A percentile compares a stretch with the other conserved stretches of the same genome.
Conservation (phyloP, 352 stramenopile species). For the Pythium volutum region DNA sequence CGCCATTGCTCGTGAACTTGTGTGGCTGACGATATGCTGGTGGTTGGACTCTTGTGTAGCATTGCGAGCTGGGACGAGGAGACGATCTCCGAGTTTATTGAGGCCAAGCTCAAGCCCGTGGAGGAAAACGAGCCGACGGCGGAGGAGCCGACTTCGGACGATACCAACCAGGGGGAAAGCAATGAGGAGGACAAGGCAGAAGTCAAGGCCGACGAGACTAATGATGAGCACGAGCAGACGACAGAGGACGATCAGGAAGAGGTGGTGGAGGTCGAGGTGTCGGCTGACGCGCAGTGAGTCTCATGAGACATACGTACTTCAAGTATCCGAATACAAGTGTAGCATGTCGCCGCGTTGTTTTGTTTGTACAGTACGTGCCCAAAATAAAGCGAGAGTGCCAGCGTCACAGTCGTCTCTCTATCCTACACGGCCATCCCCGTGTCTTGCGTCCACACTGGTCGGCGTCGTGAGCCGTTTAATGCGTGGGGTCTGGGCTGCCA, state of each 20-base stretch:
- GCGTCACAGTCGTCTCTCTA: no score
- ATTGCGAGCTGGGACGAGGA: conserved; percentile 74
- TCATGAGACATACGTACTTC: not conserved
- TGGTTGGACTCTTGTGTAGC: conserved; percentile 22
- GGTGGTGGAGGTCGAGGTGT: conserved; percentile 22
- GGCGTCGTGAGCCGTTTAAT: conserved; percentile 11
- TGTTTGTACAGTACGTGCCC: conserved; percentile 5
- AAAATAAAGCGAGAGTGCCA: no score
- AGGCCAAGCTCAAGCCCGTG: conserved; percentile 44
- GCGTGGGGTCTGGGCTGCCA: conserved; percentile 30
- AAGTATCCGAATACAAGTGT: not conserved
- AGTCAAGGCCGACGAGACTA: not conserved
- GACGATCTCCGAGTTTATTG: conserved; percentile 70
- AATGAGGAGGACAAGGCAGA: conserved; percentile 9
- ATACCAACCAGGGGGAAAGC: not conserved
- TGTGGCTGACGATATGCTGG: not conserved
- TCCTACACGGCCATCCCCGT: conserved; percentile 11
- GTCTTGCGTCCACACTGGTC: not conserved
- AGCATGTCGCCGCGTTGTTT: not conserved
- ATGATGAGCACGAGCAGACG: conserved; percentile 4
- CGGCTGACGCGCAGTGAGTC: conserved; percentile 10
- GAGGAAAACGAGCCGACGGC: conserved; percentile 8
- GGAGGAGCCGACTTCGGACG: conserved; percentile 1
- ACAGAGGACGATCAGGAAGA: not conserved
- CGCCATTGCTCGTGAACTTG: not conserved